Evolutionary conservation across 768 basidiomycete genomes (phyloP).

Genomic region (Auricularia sp.): DNA sequence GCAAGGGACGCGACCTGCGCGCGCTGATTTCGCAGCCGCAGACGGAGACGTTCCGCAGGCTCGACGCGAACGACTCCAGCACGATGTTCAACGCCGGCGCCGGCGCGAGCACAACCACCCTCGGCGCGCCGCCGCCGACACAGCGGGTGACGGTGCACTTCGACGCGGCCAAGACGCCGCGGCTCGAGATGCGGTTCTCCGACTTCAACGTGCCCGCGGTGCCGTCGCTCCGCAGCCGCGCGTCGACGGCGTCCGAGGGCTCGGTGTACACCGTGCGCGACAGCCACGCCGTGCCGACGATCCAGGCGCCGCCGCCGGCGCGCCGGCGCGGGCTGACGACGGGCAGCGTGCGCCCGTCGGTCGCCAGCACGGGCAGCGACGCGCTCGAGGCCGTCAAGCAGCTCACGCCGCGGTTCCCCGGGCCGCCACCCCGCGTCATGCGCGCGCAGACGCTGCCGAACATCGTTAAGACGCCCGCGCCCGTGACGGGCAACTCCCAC

Average conservation of each 20-base stretch:
- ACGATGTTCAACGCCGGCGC: slow-evolving; percentile 5
- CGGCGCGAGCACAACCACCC: neutral
- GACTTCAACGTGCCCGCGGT: slow-evolving; percentile 14
- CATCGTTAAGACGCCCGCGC: neutral
- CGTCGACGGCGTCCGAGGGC: neutral
- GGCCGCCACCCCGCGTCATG: slow-evolving; percentile 35
- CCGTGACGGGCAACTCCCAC: too few relatives aligned
- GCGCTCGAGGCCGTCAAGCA: slow-evolving; percentile 38
- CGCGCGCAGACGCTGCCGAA: slow-evolving; percentile 2
- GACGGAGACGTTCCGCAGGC: slow-evolving; percentile 41
- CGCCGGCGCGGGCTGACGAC: neutral
- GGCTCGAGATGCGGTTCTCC: slow-evolving; percentile 48
- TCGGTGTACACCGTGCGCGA: neutral
- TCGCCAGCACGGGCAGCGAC: slow-evolving; percentile 30
- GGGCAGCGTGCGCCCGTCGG: slow-evolving; percentile 9
- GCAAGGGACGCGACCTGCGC: slow-evolving; percentile 9
- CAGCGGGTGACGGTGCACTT: slow-evolving; percentile 44
- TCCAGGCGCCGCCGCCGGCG: slow-evolving; percentile 1
- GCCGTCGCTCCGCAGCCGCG: slow-evolving; percentile 16
- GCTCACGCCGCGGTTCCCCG: slow-evolving; percentile 46
- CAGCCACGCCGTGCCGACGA: neutral
- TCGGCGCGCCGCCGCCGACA: slow-evolving; percentile 8
- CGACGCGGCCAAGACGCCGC: slow-evolving; percentile 36
- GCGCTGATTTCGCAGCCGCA: slow-evolving; percentile 47
- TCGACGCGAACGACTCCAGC: neutral